Base-by-base conservation (phyloP, 1,284 basidiomycete genomes). In the Cutaneotrichosporon dermatis region DNA sequence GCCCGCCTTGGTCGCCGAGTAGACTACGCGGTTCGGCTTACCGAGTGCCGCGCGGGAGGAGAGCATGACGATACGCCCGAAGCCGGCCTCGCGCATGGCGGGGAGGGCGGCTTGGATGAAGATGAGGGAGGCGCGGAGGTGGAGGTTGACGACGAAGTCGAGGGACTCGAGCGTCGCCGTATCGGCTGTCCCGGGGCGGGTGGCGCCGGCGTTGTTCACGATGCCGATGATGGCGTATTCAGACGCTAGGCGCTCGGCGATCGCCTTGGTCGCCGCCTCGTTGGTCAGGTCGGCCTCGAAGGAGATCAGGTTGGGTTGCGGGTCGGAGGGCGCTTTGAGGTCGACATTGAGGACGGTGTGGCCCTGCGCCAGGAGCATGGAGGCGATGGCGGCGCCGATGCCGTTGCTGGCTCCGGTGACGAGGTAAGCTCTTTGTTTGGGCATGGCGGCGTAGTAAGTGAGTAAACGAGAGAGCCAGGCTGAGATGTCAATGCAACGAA, bases 1-100 rank as follows among this genome's bases (percentile, higher is more conserved):
- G 55, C 90, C 92, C 68, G 92, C 92, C 71, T 83, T 83, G 15
- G 92, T 88, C 0, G 92, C 85, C 1, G 93, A 90, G 71, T 97
- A 97, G 2, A 92, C 94, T 10, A 92, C 92, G 42, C 96, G 84
- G 34, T 86, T 88, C 15, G 50, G 37, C 43, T 61, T 61, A 7
- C 60, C 60, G n/a, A 61, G 50, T 2, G 60, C 60, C 1, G 60
- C 60, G 50, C 60, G 60, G 5, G 49, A 52, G 13, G 60, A 53
- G 48, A 61, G 57, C 56, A 58, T 61, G n/a, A 61, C 60, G 15
- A 61, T 61, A 8, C 60, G 60, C 4, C 60, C 60, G 13, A 51
- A 58, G 3, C 60, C 53, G 0, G 54, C 56, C 12, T 16, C 54
- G 13, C 54, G 49, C 60, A 61, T 61, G 0, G 49, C 39, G 39